These are phyloP conservation scores for Aspergillus avenaceus DNA, from an alignment of 495 filamentous ascomycete species.

Conservation along the genomic window DNA sequence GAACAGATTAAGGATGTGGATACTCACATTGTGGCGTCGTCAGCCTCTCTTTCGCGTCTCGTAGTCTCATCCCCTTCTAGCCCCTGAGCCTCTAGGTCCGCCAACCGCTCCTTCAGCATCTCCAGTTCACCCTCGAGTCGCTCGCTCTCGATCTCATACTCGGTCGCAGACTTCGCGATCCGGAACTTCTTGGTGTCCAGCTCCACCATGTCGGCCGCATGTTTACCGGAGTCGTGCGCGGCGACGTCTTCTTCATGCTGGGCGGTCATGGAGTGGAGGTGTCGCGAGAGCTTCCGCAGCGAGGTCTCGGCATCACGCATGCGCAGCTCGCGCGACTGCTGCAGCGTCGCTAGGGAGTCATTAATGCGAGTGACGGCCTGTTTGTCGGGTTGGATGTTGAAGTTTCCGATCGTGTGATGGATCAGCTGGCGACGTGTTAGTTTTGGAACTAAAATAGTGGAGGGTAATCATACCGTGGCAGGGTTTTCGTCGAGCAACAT, in stretches of 20 bases:
- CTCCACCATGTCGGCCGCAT: slow-evolving; percentile 75
- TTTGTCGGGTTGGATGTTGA: slow-evolving; percentile 88
- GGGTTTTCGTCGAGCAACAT: slow-evolving; percentile 99
- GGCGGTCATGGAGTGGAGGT: slow-evolving; percentile 59
- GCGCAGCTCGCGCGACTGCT: slow-evolving; percentile 71
- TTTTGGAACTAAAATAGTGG: not conserved
- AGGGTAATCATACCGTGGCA: slow-evolving; percentile 59
- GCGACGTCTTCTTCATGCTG: slow-evolving; percentile 69
- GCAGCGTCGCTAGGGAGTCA: slow-evolving; percentile 73
- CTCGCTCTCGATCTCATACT: slow-evolving; percentile 89
- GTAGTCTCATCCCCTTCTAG: slow-evolving; percentile 55
- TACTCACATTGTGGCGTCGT: slow-evolving; percentile 49
- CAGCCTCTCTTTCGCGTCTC: slow-evolving; percentile 56
- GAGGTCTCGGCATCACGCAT: slow-evolving; percentile 66
- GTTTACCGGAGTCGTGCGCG: slow-evolving; percentile 66
- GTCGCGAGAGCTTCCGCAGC: slow-evolving; percentile 70
- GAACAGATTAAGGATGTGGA: not conserved
- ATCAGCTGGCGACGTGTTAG: slow-evolving; percentile 62
- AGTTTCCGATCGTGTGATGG: slow-evolving; percentile 83
- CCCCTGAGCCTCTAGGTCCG: slow-evolving; percentile 80
- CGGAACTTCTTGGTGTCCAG: slow-evolving; percentile 94
- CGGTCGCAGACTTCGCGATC: slow-evolving; percentile 79
- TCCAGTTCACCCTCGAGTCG: slow-evolving; percentile 77
- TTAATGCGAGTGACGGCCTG: slow-evolving; percentile 80
- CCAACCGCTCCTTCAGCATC: slow-evolving; percentile 67